Evolutionary conservation across 1,139 yeast species (phyloP), one percentile per base, ranked within the genome.

Genomic region (Dujonia santamariae): DNA sequence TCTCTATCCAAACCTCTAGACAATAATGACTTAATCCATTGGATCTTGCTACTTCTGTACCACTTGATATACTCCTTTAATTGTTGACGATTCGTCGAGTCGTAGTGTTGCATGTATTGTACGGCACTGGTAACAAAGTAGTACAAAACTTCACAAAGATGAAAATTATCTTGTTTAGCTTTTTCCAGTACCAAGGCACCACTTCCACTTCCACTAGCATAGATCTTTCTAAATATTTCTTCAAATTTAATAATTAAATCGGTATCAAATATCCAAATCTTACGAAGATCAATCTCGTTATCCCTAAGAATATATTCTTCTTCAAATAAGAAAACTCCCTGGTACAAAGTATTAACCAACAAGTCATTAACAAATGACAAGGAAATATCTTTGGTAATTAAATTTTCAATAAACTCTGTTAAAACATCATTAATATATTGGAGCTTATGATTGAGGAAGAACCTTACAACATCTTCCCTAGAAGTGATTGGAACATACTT

Each of bases 21-120:
- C 15, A 80, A 66, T 25, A 85, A 53, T 1, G 72, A 66, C 28
- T 64, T 60, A 17, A 81, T 72, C 94, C 94, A 80, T 15, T 50
- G 43, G 6, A 43, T 34, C 41, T 59, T 64, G 28, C 59, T 51
- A 5, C 38, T 35, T 12, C 51, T 51, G 43, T 63, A 68, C 72
- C 74, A 69, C 19, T 41, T 45, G 15, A 41, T 23, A 39, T 67
- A 67, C n/a, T 58, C 63, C 6, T 43, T 42, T 14, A 56, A 47
- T 31, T 61, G 61, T 15, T 45, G 53, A 28, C 47, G 43, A 30
- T 46, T 32, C 4, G 42, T 42, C 6, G 19, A 7, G 14, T 53
- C 62, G 13, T 42, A 26, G 7, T 27, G 26, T 35, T 56, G 52
- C 71, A 67, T 63, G 40, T 47, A 64, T 15, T 33, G 37, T n/a